These are phyloP conservation scores for Puccinia hordei DNA, from an alignment of 1,284 basidiomycete genomes.

Conservation along the genomic window DNA sequence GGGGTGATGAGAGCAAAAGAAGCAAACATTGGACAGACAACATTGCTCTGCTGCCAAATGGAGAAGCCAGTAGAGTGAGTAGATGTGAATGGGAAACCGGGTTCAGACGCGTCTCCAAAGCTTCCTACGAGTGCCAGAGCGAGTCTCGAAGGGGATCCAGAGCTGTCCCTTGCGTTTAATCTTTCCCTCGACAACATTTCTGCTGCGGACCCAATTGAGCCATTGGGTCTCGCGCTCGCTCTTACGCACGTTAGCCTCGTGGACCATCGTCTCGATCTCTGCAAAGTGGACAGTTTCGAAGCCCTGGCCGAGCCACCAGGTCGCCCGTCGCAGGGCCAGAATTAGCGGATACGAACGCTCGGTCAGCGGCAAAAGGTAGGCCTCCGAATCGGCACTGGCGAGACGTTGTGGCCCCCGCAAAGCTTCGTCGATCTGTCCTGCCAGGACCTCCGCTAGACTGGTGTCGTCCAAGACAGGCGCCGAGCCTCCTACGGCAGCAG, in stretches of 20 bases:
- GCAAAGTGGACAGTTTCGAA: constrained; percentile 28
- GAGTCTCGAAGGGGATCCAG: constrained; percentile 6
- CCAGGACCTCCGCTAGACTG: constrained; percentile 8
- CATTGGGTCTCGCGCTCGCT: not conserved
- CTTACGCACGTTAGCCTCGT: constrained; percentile 26
- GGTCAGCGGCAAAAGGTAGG: constrained; percentile 36
- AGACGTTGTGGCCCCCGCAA: not conserved
- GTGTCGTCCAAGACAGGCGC: not conserved
- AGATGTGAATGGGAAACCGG: too few species aligned
- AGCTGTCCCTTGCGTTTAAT: constrained; percentile 35
- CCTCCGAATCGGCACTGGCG: not conserved
- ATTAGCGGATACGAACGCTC: constrained; percentile 32
- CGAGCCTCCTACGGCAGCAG: not conserved
- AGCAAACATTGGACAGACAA: too few species aligned
- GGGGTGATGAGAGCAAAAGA: too few species aligned
- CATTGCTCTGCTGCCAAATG: too few species aligned
- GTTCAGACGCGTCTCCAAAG: constrained; percentile 26
- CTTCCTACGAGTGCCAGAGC: not conserved
- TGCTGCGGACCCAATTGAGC: constrained; percentile 26
- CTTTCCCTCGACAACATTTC: constrained; percentile 18
- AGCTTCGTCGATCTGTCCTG: constrained; percentile 21
- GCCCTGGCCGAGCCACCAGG: constrained; percentile 50
- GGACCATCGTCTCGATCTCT: not conserved
- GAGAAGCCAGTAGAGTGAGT: too few species aligned
- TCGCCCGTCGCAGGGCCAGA: constrained; percentile 27